These are phyloP conservation scores for Pinus tabuliformis DNA, from an alignment of 75 land plant genomes.

Conservation along the genomic window DNA sequence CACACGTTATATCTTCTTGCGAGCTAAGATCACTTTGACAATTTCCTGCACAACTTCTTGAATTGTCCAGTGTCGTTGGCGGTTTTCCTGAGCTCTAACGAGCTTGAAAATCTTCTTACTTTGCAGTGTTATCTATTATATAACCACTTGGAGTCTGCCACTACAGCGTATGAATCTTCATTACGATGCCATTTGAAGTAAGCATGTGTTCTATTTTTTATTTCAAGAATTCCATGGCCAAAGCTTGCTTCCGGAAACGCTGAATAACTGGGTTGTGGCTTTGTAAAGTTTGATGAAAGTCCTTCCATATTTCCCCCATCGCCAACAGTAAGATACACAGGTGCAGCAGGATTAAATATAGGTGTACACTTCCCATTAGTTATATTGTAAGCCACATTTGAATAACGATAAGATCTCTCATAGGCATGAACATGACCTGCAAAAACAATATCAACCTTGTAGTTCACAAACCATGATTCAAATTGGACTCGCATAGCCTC, in stretches of 20 bases:
- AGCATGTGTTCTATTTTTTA: slow-evolving; percentile 81
- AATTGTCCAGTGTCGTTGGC: too few species aligned
- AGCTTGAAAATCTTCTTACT: too few species aligned
- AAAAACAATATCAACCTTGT: too few species aligned
- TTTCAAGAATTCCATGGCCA: slow-evolving; percentile 75
- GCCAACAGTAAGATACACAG: slow-evolving; percentile 81
- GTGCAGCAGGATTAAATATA: slow-evolving; percentile 62
- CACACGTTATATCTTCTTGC: too few species aligned
- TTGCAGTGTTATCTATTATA: slow-evolving; percentile 48
- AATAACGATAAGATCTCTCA: slow-evolving; percentile 38
- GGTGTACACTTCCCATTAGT: slow-evolving; percentile 60
- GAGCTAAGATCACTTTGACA: too few species aligned
- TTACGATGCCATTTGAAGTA: slow-evolving; percentile 76
- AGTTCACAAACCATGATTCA: too few species aligned
- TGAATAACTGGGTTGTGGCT: slow-evolving; percentile 14
- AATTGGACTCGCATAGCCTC: too few species aligned
- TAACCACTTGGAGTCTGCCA: slow-evolving; percentile 60
- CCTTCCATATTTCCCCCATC: slow-evolving; percentile 98
- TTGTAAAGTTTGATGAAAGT: slow-evolving; percentile 58
- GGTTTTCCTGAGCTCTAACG: too few species aligned
- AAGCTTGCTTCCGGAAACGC: slow-evolving; percentile 85
- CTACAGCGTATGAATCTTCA: slow-evolving; percentile 55
- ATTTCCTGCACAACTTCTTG: too few species aligned
- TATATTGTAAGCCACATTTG: slow-evolving; percentile 66
- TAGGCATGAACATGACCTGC: too few species aligned